Evolutionary conservation across 306 rosid species (phyloP).

Genomic region (Prinsepia uniflora): DNA sequence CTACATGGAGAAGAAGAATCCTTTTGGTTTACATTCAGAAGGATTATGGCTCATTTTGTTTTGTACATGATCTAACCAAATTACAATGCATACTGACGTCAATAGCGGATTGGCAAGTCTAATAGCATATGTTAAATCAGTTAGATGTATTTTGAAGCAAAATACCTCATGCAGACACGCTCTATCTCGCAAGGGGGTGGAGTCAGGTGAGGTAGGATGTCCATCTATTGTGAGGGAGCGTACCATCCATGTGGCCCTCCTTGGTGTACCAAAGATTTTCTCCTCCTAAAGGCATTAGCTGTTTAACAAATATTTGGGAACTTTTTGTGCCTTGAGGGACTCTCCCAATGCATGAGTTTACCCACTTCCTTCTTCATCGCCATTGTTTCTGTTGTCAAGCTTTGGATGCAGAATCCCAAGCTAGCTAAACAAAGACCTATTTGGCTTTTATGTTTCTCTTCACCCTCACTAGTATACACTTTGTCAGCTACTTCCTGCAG

Average conservation of each 20-base stretch:
- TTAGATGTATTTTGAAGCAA: neutral
- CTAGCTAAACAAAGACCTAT: slow-evolving; percentile 46
- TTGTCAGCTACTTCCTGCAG: slow-evolving; percentile 41
- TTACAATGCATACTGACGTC: slow-evolving; percentile 4
- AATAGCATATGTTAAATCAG: neutral
- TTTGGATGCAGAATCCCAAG: slow-evolving; percentile 57
- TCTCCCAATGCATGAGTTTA: slow-evolving; percentile 57
- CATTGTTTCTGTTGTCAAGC: slow-evolving; percentile 50
- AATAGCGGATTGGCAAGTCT: neutral
- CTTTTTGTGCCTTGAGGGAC: slow-evolving; percentile 36
- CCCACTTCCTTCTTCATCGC: slow-evolving; percentile 48
- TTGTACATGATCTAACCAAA: neutral
- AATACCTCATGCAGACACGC: neutral
- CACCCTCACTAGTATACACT: slow-evolving; percentile 28
- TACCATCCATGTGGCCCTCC: too few species aligned
- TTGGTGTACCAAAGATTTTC: too few species aligned
- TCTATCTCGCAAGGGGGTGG: too few species aligned
- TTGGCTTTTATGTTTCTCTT: slow-evolving; percentile 45
- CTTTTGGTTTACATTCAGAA: neutral
- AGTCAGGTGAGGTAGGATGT: too few species aligned
- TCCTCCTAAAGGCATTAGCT: neutral
- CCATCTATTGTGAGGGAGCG: too few species aligned
- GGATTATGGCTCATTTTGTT: neutral
- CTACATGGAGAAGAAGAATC: neutral
- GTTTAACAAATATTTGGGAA: slow-evolving; percentile 31